These are phyloP conservation scores for Hortaea werneckii DNA, from an alignment of 2,329 filamentous ascomycete species.

Conservation along the genomic window DNA sequence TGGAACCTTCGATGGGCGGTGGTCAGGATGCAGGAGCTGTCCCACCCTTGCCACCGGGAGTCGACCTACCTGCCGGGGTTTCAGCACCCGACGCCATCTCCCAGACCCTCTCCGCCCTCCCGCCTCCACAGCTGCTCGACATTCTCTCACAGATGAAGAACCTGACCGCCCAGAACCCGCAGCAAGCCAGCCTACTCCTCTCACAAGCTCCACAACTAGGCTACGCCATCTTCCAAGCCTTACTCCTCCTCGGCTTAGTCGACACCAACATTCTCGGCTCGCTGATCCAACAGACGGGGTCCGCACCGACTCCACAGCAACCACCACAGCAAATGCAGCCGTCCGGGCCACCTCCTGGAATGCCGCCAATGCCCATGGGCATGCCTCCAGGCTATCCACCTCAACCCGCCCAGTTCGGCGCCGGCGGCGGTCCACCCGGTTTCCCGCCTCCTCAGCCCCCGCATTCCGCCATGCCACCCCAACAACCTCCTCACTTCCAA, in stretches of 20 bases:
- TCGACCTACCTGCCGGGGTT: constrained; percentile 72
- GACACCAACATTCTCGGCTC: constrained; percentile 72
- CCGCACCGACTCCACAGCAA: constrained; percentile 23
- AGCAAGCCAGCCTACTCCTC: constrained; percentile 75
- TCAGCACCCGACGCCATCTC: constrained; percentile 87
- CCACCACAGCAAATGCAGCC: constrained; percentile 11
- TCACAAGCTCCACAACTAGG: constrained; percentile 83
- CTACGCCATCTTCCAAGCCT: constrained; percentile 89
- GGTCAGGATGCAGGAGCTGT: constrained; percentile 43
- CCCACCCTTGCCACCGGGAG: constrained; percentile 73
- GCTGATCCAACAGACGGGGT: constrained; percentile 53
- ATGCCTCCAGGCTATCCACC: constrained; percentile 10
- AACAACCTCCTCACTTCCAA: constrained; percentile 22
- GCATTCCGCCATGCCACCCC: constrained; percentile 17
- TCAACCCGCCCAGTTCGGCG: constrained; percentile 22
- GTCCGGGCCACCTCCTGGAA: neutral
- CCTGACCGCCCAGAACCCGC: constrained; percentile 70
- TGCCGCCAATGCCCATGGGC: constrained; percentile 8
- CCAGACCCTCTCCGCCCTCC: constrained; percentile 75
- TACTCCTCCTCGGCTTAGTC: constrained; percentile 86
- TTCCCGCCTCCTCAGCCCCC: constrained; percentile 17
- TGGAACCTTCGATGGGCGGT: neutral
- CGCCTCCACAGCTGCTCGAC: constrained; percentile 80
- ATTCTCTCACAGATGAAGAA: constrained; percentile 92
- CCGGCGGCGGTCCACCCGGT: constrained; percentile 10